Base-by-base conservation (phyloP, 1,284 basidiomycete species). In the Exobasidium rhododendri region DNA sequence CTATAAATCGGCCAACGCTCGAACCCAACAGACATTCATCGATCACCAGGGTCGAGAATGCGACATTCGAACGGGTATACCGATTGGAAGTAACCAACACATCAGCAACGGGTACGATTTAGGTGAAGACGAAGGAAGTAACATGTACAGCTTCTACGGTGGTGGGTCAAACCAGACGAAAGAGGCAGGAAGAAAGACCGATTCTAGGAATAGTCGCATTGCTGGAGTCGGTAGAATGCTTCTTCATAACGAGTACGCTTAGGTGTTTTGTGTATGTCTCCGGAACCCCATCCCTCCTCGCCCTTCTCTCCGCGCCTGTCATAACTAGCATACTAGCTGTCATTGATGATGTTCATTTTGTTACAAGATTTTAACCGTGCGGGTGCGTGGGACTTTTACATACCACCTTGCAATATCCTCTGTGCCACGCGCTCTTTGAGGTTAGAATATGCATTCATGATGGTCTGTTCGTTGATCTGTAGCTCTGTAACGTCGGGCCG, bases 401-500 rank as follows among this genome's bases (percentile, higher is more conserved):
- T 20, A 11, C 57, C 57, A 14, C 76, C 74, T 62, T 78, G 76
- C 54, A 78, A 57, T 51, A 78, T 77, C 28, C 70, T 62, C 50
- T 77, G 76, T 5, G 75, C 71, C 5, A 75, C 75, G 22, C 74
- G 61, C 54, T 66, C 65, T 10, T 56, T 50, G 29, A 58, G 30
- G 44, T 63, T 77, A 55, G 78, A 74, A 54, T 80, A 80, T 28
- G 78, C 78, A 57, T 73, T 79, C 75, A 79, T 73, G 64, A 80
- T 70, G 4, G 77, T 78, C 82, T 97, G 93, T 82, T 99, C 96
- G 84, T 97, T 98, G 85, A 98, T 96, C 67, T 96, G 90, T 69
- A 98, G 96, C 75, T 97, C 94, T 45, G 90, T 90, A n/a, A 81
- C 89, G 81, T 98, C 96, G 20, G 94, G 89, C 73, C 88, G 88